Percentiles rank a stretch among this genome's conserved stretches.
Evolutionary conservation across 2,329 filamentous ascomycete genomes (phyloP).

Genomic region (Neurospora sp.): DNA sequence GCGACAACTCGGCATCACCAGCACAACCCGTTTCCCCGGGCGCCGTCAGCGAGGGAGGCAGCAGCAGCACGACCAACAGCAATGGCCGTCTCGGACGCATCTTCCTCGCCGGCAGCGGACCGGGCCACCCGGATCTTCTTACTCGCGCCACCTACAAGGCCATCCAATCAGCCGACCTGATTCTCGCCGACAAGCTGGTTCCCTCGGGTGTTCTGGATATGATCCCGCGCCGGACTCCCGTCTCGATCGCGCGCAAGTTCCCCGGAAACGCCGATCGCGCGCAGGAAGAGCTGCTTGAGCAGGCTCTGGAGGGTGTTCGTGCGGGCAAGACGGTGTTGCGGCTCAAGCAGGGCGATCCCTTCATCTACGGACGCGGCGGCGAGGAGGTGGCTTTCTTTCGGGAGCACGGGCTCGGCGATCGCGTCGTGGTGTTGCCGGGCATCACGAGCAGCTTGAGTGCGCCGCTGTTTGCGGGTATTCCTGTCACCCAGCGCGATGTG

Average conservation of each 20-base stretch:
- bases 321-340: constrained; percentile 72
- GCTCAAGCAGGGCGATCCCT: constrained; percentile 93
- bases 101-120: constrained; percentile 83
- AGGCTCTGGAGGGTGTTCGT: constrained; percentile 58
- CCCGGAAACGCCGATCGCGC: constrained; percentile 92
- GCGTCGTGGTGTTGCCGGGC: constrained; percentile 67
- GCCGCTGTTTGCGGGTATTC: constrained; percentile 79
- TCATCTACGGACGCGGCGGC: constrained; percentile 87
- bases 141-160: constrained; percentile 74
- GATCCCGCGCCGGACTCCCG: constrained; percentile 77
- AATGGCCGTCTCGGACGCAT: constrained; percentile 50
- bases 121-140: constrained; percentile 83
- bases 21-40: constrained; percentile 17
- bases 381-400: constrained; percentile 86
- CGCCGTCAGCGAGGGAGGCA: constrained; percentile 17
- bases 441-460: constrained; percentile 83
- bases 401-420: constrained; percentile 54
- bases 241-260: constrained; percentile 93
- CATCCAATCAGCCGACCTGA: constrained; percentile 63
- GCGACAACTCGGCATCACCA: constrained; percentile 15
- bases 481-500: constrained; percentile 78
- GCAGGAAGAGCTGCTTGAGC: constrained; percentile 76
- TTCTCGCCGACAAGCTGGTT: constrained; percentile 79
- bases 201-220: constrained; percentile 78
- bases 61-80: constrained; percentile 4